Percentiles rank a stretch among this genome's conserved stretches.
Evolutionary conservation across 176 grass and related monocot species (phyloP).

Genomic region (Oryza longistaminata): DNA sequence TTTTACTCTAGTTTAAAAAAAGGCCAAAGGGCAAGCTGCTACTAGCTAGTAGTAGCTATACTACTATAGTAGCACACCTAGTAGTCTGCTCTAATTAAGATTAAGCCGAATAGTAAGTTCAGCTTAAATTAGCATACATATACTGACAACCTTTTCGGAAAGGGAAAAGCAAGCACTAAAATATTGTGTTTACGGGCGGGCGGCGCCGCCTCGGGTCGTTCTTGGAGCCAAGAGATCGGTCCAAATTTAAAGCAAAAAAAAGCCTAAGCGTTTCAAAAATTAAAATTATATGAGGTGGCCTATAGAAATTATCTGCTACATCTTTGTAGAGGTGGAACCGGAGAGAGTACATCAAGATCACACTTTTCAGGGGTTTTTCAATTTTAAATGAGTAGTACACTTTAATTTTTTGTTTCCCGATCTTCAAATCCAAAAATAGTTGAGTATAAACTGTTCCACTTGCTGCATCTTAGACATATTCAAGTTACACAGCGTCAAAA

Average conservation of each 20-base stretch:
- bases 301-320: conserved; percentile 9
- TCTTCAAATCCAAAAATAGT: background rate
- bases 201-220: conserved; percentile 25
- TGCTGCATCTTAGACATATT: background rate
- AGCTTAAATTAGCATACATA: background rate
- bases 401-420: background rate
- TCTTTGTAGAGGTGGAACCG: background rate
- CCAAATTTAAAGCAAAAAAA: background rate
- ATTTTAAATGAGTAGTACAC: background rate
- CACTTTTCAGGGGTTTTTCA: conserved; percentile 9
- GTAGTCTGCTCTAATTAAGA: background rate
- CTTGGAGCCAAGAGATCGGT: background rate
- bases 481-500: background rate
- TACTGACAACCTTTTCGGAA: conserved; percentile 8
- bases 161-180: conserved; percentile 34
- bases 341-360: conserved; percentile 8
- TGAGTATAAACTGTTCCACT: background rate
- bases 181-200: conserved; percentile 32
- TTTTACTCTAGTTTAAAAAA: conserved; percentile 26
- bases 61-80: background rate
- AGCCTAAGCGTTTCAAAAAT: conserved; percentile 3
- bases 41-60: background rate
- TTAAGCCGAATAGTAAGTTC: background rate
- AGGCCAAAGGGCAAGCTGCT: background rate
- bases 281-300: background rate